phyloP scores from a whole-genome alignment of 106 monocot species.

The Vanilla planifolia region DNA sequence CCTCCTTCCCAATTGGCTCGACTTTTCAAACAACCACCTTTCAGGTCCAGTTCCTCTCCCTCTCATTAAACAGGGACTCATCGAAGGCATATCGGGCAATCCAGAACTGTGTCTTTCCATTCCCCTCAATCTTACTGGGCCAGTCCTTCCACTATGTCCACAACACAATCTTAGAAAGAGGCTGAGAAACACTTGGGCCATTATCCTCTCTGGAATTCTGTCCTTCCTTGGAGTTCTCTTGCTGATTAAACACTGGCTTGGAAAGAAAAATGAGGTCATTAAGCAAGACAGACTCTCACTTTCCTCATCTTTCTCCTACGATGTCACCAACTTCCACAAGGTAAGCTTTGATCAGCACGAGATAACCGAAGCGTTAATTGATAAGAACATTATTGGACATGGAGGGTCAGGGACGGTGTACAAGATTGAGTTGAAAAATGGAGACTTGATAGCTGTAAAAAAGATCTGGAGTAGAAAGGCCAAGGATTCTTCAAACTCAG shows the following conservation, averaged over 20 bases:
- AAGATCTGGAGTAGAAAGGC: slow-evolving; percentile 50
- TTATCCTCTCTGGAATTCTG: slow-evolving; percentile 26
- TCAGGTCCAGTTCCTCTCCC: slow-evolving; percentile 73
- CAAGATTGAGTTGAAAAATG: slow-evolving; percentile 79
- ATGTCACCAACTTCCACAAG: slow-evolving; percentile 88
- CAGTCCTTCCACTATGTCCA: slow-evolving; percentile 41
- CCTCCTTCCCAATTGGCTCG: slow-evolving; percentile 79
- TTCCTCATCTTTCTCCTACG: slow-evolving; percentile 53
- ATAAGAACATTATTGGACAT: slow-evolving; percentile 89
- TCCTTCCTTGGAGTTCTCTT: slow-evolving; percentile 27
- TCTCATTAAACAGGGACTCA: slow-evolving; percentile 68
- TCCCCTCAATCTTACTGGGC: slow-evolving; percentile 26
- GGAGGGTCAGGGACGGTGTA: slow-evolving; percentile 95
- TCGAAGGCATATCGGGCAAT: slow-evolving; percentile 74
- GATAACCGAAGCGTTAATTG: slow-evolving; percentile 79
- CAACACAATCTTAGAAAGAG: slow-evolving; percentile 29
- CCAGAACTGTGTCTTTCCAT: slow-evolving; percentile 55
- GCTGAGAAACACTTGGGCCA: slow-evolving; percentile 46
- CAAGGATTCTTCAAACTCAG: slow-evolving; percentile 22
- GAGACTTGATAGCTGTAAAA: slow-evolving; percentile 83
- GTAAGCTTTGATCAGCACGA: slow-evolving; percentile 83
- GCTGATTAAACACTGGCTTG: slow-evolving; percentile 33
- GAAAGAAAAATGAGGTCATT: slow-evolving; percentile 2
- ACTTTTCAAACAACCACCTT: slow-evolving; percentile 85
- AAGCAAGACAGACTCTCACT: slow-evolving; percentile 54